Percentiles rank a stretch among this genome's conserved stretches.
Conservation (phyloP, 2,329 filamentous ascomycete genomes). For the Plectosphaerella cucumerina region DNA sequence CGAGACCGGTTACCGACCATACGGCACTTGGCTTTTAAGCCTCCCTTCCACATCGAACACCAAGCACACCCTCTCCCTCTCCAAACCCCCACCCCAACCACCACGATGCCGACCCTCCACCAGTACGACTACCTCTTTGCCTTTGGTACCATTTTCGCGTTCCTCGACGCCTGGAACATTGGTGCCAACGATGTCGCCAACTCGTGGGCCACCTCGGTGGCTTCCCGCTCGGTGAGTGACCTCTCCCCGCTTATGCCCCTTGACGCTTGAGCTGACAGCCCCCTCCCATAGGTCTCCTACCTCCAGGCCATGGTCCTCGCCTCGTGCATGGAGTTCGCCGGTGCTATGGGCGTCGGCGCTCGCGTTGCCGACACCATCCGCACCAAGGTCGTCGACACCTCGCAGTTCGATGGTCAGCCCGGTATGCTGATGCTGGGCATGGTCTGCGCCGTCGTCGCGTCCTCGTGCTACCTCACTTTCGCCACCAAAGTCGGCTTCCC, state of each 20-base stretch:
- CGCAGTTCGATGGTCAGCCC: constrained; percentile 32
- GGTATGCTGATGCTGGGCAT: constrained; percentile 37
- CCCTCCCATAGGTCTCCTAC: constrained; percentile 32
- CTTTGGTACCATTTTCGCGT: constrained; percentile 60
- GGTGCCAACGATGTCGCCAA: constrained; percentile 58
- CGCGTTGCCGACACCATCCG: constrained; percentile 43
- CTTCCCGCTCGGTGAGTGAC: constrained; percentile 42
- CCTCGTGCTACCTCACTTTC: constrained; percentile 36
- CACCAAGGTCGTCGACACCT: constrained; percentile 37
- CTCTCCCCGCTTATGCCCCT: background rate
- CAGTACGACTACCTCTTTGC: constrained; percentile 62
- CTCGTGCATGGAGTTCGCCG: constrained; percentile 43
- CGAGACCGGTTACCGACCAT: background rate
- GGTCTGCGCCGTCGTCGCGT: constrained; percentile 30
- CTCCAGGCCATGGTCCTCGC: constrained; percentile 41
- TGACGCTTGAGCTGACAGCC: too few relatives aligned
- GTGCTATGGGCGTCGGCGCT: constrained; percentile 43
- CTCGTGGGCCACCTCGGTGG: constrained; percentile 58
- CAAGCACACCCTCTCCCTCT: background rate
- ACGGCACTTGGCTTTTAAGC: background rate
- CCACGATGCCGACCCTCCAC: constrained; percentile 24
- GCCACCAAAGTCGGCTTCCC: constrained; percentile 25
- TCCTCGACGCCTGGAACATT: constrained; percentile 64
- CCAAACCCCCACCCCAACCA: background rate
- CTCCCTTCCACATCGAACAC: too few relatives aligned